These are phyloP conservation scores for Amaranthus tricolor DNA, from an alignment of 179 eudicot species.

Conservation along the genomic window DNA sequence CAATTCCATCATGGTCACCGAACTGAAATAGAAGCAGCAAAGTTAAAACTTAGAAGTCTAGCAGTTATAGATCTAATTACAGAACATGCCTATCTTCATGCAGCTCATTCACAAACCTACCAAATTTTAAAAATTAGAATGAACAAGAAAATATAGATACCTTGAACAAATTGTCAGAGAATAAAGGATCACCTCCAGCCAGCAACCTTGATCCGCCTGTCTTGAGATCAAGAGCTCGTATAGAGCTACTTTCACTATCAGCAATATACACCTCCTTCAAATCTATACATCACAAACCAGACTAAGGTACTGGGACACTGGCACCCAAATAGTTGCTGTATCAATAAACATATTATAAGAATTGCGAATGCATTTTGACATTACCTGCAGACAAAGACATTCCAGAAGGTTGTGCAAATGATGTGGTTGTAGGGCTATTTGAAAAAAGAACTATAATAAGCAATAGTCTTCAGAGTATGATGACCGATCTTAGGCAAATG, in stretches of 20 bases:
- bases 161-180: conserved; percentile 89
- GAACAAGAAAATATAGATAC: conserved; percentile 28
- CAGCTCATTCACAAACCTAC: background rate
- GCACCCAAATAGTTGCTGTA: background rate
- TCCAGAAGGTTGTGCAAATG: conserved; percentile 99
- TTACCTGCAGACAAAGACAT: conserved; percentile 84
- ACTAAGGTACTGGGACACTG: background rate
- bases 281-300: conserved; percentile 38
- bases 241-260: conserved; percentile 98
- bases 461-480: conserved; percentile 19
- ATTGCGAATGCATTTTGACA: background rate
- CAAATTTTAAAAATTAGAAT: background rate
- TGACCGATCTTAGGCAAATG: background rate
- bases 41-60: conserved; percentile 1
- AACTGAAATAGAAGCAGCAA: conserved; percentile 46
- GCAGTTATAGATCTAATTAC: conserved; percentile 4
- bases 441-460: conserved; percentile 22
- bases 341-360: background rate
- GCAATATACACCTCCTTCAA: conserved; percentile 78
- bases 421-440: conserved; percentile 71
- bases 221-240: conserved; percentile 82
- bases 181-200: conserved; percentile 87
- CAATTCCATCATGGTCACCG: conserved; percentile 92
- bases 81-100: background rate
- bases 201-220: conserved; percentile 92